phyloP scores from a whole-genome alignment of 345 rosid species.

The Gossypium bickii region DNA sequence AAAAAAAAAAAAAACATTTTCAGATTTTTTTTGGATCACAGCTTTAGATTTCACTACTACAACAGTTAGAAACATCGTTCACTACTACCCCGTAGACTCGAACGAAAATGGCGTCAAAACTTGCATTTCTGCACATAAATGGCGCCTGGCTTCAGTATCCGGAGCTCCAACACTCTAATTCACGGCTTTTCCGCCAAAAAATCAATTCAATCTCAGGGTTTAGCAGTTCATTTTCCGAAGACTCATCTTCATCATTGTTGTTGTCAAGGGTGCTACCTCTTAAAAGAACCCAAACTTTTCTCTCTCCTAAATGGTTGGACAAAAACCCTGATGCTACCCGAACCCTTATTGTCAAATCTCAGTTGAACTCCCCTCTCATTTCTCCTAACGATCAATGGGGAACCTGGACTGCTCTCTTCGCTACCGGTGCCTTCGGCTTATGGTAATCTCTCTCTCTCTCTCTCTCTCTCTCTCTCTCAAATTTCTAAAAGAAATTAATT shows the following conservation, averaged over 20 bases:
- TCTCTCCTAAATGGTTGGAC: conserved; percentile 22
- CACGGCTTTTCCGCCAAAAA: conserved; percentile 24
- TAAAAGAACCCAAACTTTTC: conserved; percentile 16
- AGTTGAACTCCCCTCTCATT: conserved; percentile 46
- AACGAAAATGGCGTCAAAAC: conserved; percentile 38
- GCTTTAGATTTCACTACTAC: too few relatives aligned
- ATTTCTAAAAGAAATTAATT: neutral
- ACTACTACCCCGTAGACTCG: too few relatives aligned
- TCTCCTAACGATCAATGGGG: conserved; percentile 76
- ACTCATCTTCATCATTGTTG: neutral
- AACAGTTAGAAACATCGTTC: too few relatives aligned
- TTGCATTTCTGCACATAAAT: conserved; percentile 20
- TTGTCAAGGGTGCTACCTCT: neutral
- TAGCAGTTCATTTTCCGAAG: neutral
- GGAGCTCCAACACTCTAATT: conserved; percentile 17
- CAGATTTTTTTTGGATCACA: too few relatives aligned
- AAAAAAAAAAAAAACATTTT: too few relatives aligned
- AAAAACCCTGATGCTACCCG: conserved; percentile 16
- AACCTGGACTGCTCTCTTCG: conserved; percentile 71
- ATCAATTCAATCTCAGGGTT: conserved; percentile 13
- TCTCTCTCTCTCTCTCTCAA: neutral
- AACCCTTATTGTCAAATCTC: conserved; percentile 32
- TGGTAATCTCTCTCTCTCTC: conserved; percentile 37
- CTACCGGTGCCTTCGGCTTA: conserved; percentile 81
- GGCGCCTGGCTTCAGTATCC: conserved; percentile 16